Percentiles rank a stretch among this genome's conserved stretches.
Evolutionary conservation across 306 rosid species (phyloP).

Genomic region (Mucuna pruriens): DNA sequence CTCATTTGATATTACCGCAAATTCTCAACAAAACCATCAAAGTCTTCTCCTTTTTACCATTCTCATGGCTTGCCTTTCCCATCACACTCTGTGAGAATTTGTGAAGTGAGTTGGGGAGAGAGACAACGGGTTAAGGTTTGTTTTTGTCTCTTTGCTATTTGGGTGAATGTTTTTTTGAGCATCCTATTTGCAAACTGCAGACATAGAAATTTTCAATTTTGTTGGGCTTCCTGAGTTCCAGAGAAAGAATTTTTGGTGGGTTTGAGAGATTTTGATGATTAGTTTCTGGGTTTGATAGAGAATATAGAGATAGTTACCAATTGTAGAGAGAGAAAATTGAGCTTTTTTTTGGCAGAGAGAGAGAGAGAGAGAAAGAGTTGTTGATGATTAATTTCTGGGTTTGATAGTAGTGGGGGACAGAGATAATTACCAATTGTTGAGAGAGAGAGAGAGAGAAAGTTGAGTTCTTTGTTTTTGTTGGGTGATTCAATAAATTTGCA

Average conservation of each 20-base stretch:
- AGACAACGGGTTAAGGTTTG: background rate
- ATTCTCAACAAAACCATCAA: conserved; percentile 6
- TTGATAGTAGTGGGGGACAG: background rate
- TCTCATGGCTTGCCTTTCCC: background rate
- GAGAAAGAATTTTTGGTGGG: conserved; percentile 22
- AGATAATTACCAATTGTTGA: background rate
- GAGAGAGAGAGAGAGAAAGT: conserved; percentile 6
- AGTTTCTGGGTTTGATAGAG: conserved; percentile 23
- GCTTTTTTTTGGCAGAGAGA: too few relatives aligned
- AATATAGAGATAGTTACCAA: background rate
- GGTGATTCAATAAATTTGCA: conserved; percentile 27
- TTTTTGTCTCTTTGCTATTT: background rate
- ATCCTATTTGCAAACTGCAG: conserved; percentile 32
- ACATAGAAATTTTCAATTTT: conserved; percentile 31
- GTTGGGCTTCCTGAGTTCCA: conserved; percentile 8
- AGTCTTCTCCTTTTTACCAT: background rate
- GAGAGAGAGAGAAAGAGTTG: conserved; percentile 11
- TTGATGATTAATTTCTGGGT: conserved; percentile 37
- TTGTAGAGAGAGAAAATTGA: too few relatives aligned
- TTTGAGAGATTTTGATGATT: conserved; percentile 33
- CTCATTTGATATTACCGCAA: background rate
- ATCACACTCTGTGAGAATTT: background rate
- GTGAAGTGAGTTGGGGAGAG: background rate
- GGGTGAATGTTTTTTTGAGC: conserved; percentile 7
- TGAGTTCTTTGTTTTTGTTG: background rate